Evolutionary conservation across 768 basidiomycete species (phyloP).

Genomic region (Suillus plorans): DNA sequence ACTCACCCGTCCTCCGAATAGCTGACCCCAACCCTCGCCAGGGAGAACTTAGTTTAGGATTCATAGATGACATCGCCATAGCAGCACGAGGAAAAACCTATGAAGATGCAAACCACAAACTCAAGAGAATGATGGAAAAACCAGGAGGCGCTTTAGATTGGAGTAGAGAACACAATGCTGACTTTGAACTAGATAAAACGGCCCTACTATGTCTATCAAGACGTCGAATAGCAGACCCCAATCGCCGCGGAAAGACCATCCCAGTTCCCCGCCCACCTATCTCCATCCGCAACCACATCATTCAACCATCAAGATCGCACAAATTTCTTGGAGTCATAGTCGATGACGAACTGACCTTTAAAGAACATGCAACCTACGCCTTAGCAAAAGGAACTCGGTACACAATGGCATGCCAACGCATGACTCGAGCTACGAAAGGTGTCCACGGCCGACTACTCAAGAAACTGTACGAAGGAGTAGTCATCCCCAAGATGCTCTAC

Average conservation of each 20-base stretch:
- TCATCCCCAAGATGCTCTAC: constrained; percentile 14
- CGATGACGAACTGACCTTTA: neutral
- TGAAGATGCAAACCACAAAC: too few relatives aligned
- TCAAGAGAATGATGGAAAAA: too few relatives aligned
- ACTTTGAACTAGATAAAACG: too few relatives aligned
- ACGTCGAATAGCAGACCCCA: neutral
- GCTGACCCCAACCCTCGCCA: too few relatives aligned
- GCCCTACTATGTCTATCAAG: too few relatives aligned
- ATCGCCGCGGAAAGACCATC: neutral
- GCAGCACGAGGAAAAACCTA: too few relatives aligned
- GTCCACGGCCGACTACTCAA: neutral
- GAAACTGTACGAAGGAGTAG: constrained; percentile 3
- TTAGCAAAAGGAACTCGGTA: neutral
- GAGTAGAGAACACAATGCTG: too few relatives aligned
- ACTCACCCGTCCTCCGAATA: too few relatives aligned
- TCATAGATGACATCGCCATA: too few relatives aligned
- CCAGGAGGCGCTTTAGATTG: too few relatives aligned
- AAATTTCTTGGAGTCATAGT: constrained; percentile 6
- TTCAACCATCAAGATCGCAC: neutral
- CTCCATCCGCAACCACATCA: neutral
- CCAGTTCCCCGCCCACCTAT: neutral
- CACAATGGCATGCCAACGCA: constrained; percentile 1
- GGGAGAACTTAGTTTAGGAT: too few relatives aligned
- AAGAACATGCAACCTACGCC: neutral
- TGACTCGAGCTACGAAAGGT: neutral